A percentile compares a stretch with the other conserved stretches of the same genome.
These are phyloP conservation scores for Penicillium sp. DNA, from an alignment of 2,329 filamentous ascomycete species.

Conservation along the genomic window DNA sequence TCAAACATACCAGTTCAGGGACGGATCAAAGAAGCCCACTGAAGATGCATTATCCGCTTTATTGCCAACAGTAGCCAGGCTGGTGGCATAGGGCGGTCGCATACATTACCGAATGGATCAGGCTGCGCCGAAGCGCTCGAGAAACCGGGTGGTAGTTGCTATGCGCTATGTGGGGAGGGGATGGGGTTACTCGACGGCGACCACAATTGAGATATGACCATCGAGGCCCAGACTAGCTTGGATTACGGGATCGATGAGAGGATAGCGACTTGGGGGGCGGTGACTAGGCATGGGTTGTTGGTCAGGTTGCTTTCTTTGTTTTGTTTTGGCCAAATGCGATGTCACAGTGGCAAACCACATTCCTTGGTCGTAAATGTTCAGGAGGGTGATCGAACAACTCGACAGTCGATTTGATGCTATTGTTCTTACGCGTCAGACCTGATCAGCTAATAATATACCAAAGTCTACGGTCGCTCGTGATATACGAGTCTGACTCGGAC, in stretches of 20 bases:
- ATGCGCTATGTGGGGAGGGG: not conserved
- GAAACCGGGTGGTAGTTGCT: slow-evolving; percentile 9
- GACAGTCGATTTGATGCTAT: not conserved
- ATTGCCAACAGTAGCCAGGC: slow-evolving; percentile 6
- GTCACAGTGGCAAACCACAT: not conserved
- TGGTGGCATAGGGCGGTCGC: slow-evolving; percentile 9
- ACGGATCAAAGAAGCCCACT: slow-evolving; percentile 9
- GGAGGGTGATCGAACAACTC: not conserved
- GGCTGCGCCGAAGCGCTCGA: slow-evolving; percentile 18
- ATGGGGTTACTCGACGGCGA: slow-evolving; percentile 6
- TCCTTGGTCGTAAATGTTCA: not conserved
- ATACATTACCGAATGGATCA: slow-evolving; percentile 13
- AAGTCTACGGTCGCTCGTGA: not conserved
- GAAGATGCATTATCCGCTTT: slow-evolving; percentile 13
- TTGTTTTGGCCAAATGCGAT: not conserved
- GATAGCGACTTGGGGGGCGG: not conserved
- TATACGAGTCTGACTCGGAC: not conserved
- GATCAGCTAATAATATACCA: not conserved
- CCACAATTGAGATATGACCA: not conserved
- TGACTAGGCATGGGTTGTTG: not conserved
- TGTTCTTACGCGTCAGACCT: not conserved
- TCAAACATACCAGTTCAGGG: not conserved
- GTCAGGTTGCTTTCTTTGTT: not conserved
- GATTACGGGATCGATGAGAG: not conserved
- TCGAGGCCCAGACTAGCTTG: not conserved